Conservation (phyloP, 495 filamentous ascomycete genomes). For the Ascodesmis nigricans region DNA sequence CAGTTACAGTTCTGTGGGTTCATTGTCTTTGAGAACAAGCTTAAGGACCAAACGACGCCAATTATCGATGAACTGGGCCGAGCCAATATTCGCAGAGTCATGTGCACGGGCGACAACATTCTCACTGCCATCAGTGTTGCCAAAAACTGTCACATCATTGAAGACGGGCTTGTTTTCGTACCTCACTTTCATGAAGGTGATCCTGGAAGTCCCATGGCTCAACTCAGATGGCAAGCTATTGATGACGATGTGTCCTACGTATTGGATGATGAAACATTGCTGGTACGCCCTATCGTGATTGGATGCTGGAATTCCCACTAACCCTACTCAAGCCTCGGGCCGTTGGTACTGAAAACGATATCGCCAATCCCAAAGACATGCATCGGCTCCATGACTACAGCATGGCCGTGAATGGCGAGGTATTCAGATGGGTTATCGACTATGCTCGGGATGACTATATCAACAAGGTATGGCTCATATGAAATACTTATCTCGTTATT, state of each 20-base stretch:
- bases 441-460: conserved; percentile 59
- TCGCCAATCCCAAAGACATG: conserved; percentile 67
- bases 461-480: conserved; percentile 32
- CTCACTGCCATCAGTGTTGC: conserved; percentile 93
- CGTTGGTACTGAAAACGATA: conserved; percentile 36
- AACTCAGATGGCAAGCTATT: conserved; percentile 73
- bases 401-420: conserved; percentile 72
- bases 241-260: conserved; percentile 55
- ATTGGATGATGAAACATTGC: conserved; percentile 48
- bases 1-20: conserved; percentile 76
- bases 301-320: too few species aligned
- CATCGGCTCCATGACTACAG: conserved; percentile 61
- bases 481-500: background rate
- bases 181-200: conserved; percentile 67
- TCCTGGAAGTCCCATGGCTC: conserved; percentile 41
- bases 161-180: conserved; percentile 71
- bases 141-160: conserved; percentile 70
- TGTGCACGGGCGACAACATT: conserved; percentile 99
- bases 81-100: conserved; percentile 73
- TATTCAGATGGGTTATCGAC: conserved; percentile 91
- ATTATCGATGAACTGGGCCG: conserved; percentile 65
- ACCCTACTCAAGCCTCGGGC: too few species aligned
- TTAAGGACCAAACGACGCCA: conserved; percentile 59
- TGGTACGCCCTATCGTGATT: conserved; percentile 27
- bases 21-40: conserved; percentile 96